Evolutionary conservation across 306 rosid genomes (phyloP).

Genomic region (Abrus pulchellus): DNA sequence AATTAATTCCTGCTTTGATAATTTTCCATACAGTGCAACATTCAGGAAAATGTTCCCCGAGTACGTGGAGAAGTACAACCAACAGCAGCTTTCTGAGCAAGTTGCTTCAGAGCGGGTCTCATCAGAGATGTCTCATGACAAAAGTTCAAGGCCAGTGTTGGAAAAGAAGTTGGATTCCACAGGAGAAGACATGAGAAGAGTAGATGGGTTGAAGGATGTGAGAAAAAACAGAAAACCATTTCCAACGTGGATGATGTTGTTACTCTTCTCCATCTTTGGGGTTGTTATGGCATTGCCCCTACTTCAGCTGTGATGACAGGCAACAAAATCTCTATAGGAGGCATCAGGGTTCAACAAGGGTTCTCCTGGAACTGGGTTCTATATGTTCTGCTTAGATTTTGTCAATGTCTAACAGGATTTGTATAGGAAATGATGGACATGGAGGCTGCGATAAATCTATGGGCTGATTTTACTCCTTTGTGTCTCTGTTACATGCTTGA

Average conservation of each 20-base stretch:
- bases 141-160: conserved; percentile 56
- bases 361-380: conserved; percentile 53
- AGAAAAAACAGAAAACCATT: conserved; percentile 64
- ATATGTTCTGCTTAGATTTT: conserved; percentile 56
- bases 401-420: conserved; percentile 60
- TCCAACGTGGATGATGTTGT: conserved; percentile 92
- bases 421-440: conserved; percentile 58
- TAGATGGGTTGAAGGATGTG: conserved; percentile 55
- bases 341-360: conserved; percentile 37
- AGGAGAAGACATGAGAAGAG: conserved; percentile 59
- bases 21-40: conserved; percentile 66
- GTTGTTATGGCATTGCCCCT: conserved; percentile 94
- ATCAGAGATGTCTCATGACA: conserved; percentile 47
- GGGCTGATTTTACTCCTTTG: conserved; percentile 56
- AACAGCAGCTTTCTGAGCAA: conserved; percentile 71
- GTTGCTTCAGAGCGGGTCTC: conserved; percentile 60
- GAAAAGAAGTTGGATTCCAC: conserved; percentile 56
- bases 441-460: conserved; percentile 55
- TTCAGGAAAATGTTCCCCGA: conserved; percentile 95
- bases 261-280: conserved; percentile 89
- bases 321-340: conserved; percentile 34
- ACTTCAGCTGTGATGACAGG: conserved; percentile 76
- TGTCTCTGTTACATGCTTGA: conserved; percentile 58
- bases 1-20: conserved; percentile 24
- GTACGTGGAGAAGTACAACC: conserved; percentile 87